A percentile compares a stretch with the other conserved stretches of the same genome.
Conservation (phyloP, 345 rosid species). For the Gynandropsis gynandra region DNA sequence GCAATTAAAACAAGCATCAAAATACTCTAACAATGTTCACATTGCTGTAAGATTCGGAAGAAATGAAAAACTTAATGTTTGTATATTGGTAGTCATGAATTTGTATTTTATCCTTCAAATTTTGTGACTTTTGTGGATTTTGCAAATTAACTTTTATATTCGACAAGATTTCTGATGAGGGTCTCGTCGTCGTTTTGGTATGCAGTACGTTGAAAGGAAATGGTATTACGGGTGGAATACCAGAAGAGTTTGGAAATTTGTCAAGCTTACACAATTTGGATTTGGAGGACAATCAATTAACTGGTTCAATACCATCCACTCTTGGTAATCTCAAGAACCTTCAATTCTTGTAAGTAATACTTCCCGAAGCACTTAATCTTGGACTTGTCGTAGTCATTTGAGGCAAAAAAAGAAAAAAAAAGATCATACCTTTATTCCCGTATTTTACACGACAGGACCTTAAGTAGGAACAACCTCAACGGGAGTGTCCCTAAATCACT, state of each 20-base stretch:
- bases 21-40: too few relatives aligned
- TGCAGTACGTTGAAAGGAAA: slow-evolving; percentile 79
- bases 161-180: neutral
- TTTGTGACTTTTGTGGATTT: too few relatives aligned
- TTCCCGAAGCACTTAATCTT: slow-evolving; percentile 1
- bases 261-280: slow-evolving; percentile 75
- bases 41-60: slow-evolving; percentile 4
- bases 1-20: too few relatives aligned
- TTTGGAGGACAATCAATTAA: slow-evolving; percentile 72
- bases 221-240: slow-evolving; percentile 79
- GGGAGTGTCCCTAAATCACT: slow-evolving; percentile 73
- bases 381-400: slow-evolving; percentile 8
- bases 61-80: neutral
- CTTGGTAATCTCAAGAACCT: slow-evolving; percentile 74
- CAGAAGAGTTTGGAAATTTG: slow-evolving; percentile 72
- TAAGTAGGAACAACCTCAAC: slow-evolving; percentile 73
- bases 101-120: too few relatives aligned
- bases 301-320: slow-evolving; percentile 70
- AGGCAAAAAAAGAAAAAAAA: neutral
- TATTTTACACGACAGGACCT: slow-evolving; percentile 45
- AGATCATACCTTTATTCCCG: slow-evolving; percentile 1
- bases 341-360: slow-evolving; percentile 71
- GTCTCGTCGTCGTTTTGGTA: slow-evolving; percentile 5
- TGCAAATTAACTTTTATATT: too few relatives aligned
- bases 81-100: too few relatives aligned